Evolutionary conservation across 2,329 filamentous ascomycete genomes (phyloP).

Genomic region (Calonectria leucothoes): DNA sequence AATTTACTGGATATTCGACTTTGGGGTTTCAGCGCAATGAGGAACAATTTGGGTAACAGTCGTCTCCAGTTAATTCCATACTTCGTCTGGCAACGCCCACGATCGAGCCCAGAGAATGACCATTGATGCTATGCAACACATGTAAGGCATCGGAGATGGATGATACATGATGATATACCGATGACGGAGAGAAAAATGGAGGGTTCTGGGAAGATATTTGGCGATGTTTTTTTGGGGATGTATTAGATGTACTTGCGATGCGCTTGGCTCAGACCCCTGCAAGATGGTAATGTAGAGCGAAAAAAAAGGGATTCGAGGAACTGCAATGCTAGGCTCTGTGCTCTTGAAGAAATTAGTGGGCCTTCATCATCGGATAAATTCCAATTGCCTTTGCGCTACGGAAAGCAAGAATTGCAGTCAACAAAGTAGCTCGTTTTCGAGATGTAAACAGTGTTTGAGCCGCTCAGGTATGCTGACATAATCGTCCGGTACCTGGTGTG

Average conservation of each 20-base stretch:
- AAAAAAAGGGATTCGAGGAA: conserved; percentile 28
- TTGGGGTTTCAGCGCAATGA: conserved; percentile 17
- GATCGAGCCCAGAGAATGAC: conserved; percentile 37
- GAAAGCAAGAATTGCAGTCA: neutral
- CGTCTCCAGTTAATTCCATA: conserved; percentile 39
- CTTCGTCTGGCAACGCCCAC: conserved; percentile 28
- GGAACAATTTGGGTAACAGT: conserved; percentile 31
- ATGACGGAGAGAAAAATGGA: conserved; percentile 31
- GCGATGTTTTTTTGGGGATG: conserved; percentile 32
- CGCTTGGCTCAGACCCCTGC: conserved; percentile 30
- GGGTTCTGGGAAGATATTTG: conserved; percentile 35
- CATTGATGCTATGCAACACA: conserved; percentile 25
- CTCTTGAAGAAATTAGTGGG: neutral
- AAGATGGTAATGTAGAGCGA: conserved; percentile 34
- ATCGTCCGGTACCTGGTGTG: neutral
- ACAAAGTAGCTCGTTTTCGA: neutral
- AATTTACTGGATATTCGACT: conserved; percentile 24
- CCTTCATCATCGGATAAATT: neutral
- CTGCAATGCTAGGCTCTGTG: neutral
- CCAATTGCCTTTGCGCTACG: neutral
- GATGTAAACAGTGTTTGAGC: neutral
- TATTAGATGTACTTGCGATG: conserved; percentile 35
- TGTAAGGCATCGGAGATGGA: conserved; percentile 28
- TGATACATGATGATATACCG: conserved; percentile 32
- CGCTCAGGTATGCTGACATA: neutral